Percentiles rank a stretch among this genome's conserved stretches.
Conservation (phyloP, 345 rosid genomes). For the Gossypium sturtianum region DNA sequence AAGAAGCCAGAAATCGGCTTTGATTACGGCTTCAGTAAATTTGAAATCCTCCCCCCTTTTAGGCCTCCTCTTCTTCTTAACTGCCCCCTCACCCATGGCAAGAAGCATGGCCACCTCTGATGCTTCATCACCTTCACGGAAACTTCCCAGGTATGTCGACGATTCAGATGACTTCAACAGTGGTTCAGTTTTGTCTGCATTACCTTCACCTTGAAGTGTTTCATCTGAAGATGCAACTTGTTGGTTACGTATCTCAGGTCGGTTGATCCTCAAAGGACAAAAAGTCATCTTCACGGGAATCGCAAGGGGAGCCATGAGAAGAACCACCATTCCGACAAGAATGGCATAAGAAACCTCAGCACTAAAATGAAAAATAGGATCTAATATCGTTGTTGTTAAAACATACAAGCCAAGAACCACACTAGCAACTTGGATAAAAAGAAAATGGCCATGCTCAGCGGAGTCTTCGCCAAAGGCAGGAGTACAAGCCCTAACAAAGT, state of each 20-base stretch:
- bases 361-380: constrained; percentile 34
- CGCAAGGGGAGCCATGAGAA: constrained; percentile 61
- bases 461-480: constrained; percentile 49
- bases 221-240: constrained; percentile 19
- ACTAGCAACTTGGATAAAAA: constrained; percentile 44
- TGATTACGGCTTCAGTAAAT: constrained; percentile 52
- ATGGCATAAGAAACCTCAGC: constrained; percentile 27
- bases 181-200: constrained; percentile 41
- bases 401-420: constrained; percentile 48
- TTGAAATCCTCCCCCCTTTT: constrained; percentile 68
- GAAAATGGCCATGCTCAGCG: constrained; percentile 40
- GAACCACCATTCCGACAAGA: constrained; percentile 40
- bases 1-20: constrained; percentile 83
- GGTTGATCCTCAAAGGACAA: constrained; percentile 19
- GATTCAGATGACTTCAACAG: constrained; percentile 37
- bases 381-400: constrained; percentile 36
- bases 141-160: constrained; percentile 28
- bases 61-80: constrained; percentile 60
- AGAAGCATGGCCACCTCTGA: constrained; percentile 60
- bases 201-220: constrained; percentile 22
- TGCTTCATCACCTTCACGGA: constrained; percentile 28
- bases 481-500: constrained; percentile 51
- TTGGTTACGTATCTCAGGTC: constrained; percentile 18
- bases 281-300: constrained; percentile 63
- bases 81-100: constrained; percentile 66